phyloP scores from a whole-genome alignment of 2,329 filamentous ascomycete genomes.

The Fusarium austroafricanum region DNA sequence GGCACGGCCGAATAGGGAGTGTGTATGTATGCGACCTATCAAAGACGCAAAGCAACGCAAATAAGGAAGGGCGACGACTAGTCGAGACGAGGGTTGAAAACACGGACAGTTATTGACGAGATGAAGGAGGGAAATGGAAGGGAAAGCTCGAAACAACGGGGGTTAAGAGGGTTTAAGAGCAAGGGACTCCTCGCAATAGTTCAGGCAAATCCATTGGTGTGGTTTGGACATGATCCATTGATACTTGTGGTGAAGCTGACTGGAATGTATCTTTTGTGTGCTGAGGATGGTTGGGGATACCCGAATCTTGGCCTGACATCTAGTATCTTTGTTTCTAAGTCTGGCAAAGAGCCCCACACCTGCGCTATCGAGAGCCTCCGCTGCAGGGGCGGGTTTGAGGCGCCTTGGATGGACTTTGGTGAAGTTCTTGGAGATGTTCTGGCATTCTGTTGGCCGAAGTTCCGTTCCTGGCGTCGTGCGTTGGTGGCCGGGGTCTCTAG shows the following conservation, averaged over 20 bases:
- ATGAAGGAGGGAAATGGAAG: constrained; percentile 41
- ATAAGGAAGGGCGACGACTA: constrained; percentile 47
- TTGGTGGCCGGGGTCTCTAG: constrained; percentile 1
- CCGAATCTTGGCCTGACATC: constrained; percentile 5
- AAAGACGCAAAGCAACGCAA: constrained; percentile 62
- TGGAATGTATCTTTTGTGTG: constrained; percentile 13
- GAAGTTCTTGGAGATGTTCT: constrained; percentile 18
- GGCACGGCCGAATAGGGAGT: constrained; percentile 53
- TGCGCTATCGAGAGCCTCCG: constrained; percentile 24
- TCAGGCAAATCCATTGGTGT: constrained; percentile 13
- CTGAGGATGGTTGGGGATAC: constrained; percentile 8
- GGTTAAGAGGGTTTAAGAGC: constrained; percentile 41
- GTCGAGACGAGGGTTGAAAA: constrained; percentile 42
- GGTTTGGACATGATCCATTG: neutral
- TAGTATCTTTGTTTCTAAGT: constrained; percentile 30
- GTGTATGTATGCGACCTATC: constrained; percentile 57
- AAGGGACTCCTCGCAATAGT: constrained; percentile 25
- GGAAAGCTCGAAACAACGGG: constrained; percentile 32
- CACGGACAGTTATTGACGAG: constrained; percentile 33
- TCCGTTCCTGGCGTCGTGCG: constrained; percentile 23
- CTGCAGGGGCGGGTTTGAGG: constrained; percentile 38
- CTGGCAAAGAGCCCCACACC: constrained; percentile 7
- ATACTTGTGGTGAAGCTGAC: constrained; percentile 7
- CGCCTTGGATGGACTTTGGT: constrained; percentile 26
- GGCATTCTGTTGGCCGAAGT: constrained; percentile 14